A percentile compares a stretch with the other conserved stretches of the same genome.
Conservation (phyloP, 2,329 filamentous ascomycete genomes). For the Thermoascus crustaceus region DNA sequence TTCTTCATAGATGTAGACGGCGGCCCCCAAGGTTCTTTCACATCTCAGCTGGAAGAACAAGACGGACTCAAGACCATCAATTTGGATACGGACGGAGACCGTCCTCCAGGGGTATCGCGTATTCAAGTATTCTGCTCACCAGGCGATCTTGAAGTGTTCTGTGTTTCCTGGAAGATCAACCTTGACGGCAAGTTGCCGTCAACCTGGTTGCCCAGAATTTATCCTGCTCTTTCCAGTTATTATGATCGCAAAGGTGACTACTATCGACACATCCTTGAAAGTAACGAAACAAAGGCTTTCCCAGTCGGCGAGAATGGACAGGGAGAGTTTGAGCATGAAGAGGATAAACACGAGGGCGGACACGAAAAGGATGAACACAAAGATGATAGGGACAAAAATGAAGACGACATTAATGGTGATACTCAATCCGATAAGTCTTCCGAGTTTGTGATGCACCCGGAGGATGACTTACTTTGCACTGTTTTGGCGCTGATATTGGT, state of each 20-base stretch:
- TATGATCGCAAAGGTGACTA: slow-evolving; percentile 7
- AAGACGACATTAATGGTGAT: too few relatives aligned
- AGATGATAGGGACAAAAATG: too few relatives aligned
- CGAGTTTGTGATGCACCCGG: too few relatives aligned
- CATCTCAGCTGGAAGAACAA: slow-evolving; percentile 11
- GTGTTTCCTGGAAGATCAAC: slow-evolving; percentile 18
- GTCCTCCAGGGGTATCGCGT: slow-evolving; percentile 11
- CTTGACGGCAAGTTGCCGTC: slow-evolving; percentile 6
- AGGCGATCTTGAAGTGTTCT: slow-evolving; percentile 17
- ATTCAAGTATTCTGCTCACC: slow-evolving; percentile 19
- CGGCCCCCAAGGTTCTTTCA: slow-evolving; percentile 20
- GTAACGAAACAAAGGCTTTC: neutral
- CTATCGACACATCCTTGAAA: slow-evolving; percentile 9
- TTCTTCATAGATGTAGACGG: slow-evolving; percentile 21
- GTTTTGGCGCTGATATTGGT: too few relatives aligned
- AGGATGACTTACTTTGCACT: too few relatives aligned
- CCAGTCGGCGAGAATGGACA: neutral
- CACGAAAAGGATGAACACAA: too few relatives aligned
- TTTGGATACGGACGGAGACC: slow-evolving; percentile 7
- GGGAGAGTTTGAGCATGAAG: neutral
- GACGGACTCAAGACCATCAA: slow-evolving; percentile 13
- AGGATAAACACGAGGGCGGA: too few relatives aligned
- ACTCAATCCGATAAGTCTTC: too few relatives aligned
- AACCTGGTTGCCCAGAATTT: slow-evolving; percentile 22
- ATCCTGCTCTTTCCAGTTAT: slow-evolving; percentile 7